Evolutionary conservation across 2,329 filamentous ascomycete genomes (phyloP), one percentile per base, ranked within the genome.

Genomic region (Neobulgaria alba): DNA sequence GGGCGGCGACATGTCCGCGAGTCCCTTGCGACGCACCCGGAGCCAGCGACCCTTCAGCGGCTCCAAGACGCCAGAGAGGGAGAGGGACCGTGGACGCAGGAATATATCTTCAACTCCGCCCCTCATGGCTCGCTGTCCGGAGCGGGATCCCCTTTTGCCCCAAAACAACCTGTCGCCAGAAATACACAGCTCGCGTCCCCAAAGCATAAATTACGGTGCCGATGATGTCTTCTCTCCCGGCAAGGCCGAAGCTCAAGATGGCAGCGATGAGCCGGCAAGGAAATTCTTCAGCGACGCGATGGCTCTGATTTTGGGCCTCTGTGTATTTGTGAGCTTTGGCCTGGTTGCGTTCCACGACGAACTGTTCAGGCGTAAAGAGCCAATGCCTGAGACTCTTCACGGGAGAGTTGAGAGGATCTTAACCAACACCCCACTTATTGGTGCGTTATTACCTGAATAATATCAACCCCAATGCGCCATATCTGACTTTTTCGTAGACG

Each of bases 401-500:
- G 45, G 56, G 29, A 50, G 69, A 42, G 68, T 68, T 8, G 57
- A 63, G 10, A 56, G 54, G 29, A 72, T 72, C 18, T 51, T 73
- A 20, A 55, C 57, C 4, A 52, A 61, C 15, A 71, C 67, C 4
- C 69, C 69, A 26, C 57, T 73, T 43, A 70, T 72, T 50, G 67
- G 67, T 69, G 52, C 35, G 55, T 33, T 17, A 33, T 3, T 16
- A 33, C 9, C n/a, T 33, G n/a, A 26, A 12, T 7, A 26, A 35
- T 20, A n/a, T 30, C 10, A 29, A 43, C 38, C 40, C 20, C 29
- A 26, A 7, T 12, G 7, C 23, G 23, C 12, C 23, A 34, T 14
- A 5, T 29, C 10, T 29, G 21, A 16, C 15, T 17, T 19, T 17
- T 29, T 29, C 2, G 2, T 49, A 89, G 89, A 95, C 62, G 89